Conservation (phyloP, 805 yeast species). For the Metschnikowia corniflorae region DNA sequence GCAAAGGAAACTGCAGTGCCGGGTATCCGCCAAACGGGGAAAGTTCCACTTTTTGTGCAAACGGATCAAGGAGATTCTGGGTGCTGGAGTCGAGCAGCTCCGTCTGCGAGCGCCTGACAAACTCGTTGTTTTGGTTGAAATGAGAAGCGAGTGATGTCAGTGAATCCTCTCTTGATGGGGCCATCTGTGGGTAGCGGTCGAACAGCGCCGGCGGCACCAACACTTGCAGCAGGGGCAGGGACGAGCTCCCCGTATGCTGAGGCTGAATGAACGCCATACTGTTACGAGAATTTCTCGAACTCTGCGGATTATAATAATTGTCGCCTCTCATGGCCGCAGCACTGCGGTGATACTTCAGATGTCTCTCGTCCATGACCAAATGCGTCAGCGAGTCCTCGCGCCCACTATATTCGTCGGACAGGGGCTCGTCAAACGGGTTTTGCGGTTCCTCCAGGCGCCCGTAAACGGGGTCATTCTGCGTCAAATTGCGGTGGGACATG, state of each 20-base stretch:
- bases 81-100: slow-evolving; percentile 9
- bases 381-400: slow-evolving; percentile 6
- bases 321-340: neutral
- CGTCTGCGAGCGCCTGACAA: slow-evolving; percentile 5
- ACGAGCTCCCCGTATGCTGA: slow-evolving; percentile 3
- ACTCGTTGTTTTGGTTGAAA: slow-evolving; percentile 1
- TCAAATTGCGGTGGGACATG: slow-evolving; percentile 18
- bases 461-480: slow-evolving; percentile 12
- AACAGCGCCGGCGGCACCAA: slow-evolving; percentile 16
- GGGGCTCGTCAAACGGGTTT: slow-evolving; percentile 12
- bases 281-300: neutral
- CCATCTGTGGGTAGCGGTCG: slow-evolving; percentile 19
- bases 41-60: slow-evolving; percentile 12
- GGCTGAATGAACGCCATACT: neutral
- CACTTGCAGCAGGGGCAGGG: slow-evolving; percentile 5
- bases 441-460: neutral
- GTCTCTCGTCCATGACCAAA: slow-evolving; percentile 1
- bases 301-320: neutral
- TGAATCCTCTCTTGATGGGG: slow-evolving; percentile 14
- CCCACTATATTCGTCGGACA: slow-evolving; percentile 11
- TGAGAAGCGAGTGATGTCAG: slow-evolving; percentile 14
- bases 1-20: slow-evolving; percentile 89
- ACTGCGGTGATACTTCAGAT: neutral
- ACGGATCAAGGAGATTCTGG: slow-evolving; percentile 12
- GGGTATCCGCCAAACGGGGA: slow-evolving; percentile 96